These are phyloP conservation scores for Podaxis sp. DNA, from an alignment of 768 basidiomycete genomes.

Conservation along the genomic window DNA sequence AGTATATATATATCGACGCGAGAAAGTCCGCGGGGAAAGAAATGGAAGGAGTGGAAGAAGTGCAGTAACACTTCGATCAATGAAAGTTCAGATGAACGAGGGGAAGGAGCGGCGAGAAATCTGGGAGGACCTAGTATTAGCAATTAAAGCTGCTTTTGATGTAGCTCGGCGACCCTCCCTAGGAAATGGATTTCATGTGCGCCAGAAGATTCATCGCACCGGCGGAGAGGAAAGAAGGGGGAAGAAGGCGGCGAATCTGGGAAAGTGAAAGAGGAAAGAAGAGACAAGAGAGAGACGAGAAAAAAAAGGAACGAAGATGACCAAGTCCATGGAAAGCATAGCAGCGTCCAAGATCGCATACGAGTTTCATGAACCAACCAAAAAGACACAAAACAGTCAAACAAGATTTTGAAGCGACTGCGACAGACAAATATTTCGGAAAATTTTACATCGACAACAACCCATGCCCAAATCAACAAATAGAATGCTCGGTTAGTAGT, in stretches of 20 bases:
- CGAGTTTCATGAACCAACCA: neutral
- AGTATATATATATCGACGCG: neutral
- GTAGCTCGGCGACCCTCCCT: neutral
- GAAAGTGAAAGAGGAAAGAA: neutral
- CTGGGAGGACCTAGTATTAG: neutral
- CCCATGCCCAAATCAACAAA: neutral
- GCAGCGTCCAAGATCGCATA: slow-evolving; percentile 20
- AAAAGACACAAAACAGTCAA: neutral
- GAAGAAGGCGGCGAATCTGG: neutral
- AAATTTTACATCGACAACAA: neutral
- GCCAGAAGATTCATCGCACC: neutral
- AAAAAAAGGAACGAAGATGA: slow-evolving; percentile 11
- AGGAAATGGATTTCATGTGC: neutral
- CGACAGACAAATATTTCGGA: neutral
- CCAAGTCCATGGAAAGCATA: slow-evolving; percentile 11
- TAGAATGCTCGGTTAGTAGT: neutral
- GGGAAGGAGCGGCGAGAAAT: neutral
- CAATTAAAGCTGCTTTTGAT: neutral
- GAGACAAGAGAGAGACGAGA: slow-evolving; percentile 8
- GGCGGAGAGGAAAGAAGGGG: neutral
- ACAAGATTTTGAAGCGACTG: neutral
- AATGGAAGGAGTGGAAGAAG: neutral
- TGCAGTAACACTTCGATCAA: neutral
- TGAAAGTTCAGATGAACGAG: neutral
- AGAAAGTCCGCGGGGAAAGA: neutral